These are phyloP conservation scores for Nymphaea thermarum DNA, from an alignment of 164 flowering plant genomes.

Conservation along the genomic window DNA sequence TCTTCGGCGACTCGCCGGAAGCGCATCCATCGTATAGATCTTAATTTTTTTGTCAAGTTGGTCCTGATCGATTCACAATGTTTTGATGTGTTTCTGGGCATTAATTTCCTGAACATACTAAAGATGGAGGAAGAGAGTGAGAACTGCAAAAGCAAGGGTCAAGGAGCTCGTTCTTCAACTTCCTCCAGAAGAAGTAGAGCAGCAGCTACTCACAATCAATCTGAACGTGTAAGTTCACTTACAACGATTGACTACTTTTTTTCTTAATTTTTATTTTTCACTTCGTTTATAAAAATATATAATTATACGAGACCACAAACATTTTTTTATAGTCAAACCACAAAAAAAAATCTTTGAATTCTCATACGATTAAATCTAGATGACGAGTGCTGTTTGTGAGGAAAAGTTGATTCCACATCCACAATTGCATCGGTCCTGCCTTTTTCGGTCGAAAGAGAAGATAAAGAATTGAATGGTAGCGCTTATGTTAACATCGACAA, in stretches of 20 bases:
- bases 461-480: too few species aligned
- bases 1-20: background rate
- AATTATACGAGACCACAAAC: background rate
- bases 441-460: too few species aligned
- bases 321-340: background rate
- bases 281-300: background rate
- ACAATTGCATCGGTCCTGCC: too few species aligned
- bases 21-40: background rate
- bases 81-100: background rate
- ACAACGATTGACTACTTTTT: background rate
- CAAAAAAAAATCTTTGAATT: too few species aligned
- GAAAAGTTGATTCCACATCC: too few species aligned
- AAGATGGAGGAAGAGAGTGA: constrained; percentile 27
- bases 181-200: constrained; percentile 71
- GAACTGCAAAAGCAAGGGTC: constrained; percentile 23
- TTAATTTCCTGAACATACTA: background rate
- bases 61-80: background rate
- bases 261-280: background rate
- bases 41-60: background rate
- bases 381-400: too few species aligned
- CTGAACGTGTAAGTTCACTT: constrained; percentile 52
- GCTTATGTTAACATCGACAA: too few species aligned
- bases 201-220: constrained; percentile 81
- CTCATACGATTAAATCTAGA: too few species aligned
- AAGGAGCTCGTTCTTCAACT: constrained; percentile 30